Conservation (phyloP, 345 rosid species). For the Clausena lansium region DNA sequence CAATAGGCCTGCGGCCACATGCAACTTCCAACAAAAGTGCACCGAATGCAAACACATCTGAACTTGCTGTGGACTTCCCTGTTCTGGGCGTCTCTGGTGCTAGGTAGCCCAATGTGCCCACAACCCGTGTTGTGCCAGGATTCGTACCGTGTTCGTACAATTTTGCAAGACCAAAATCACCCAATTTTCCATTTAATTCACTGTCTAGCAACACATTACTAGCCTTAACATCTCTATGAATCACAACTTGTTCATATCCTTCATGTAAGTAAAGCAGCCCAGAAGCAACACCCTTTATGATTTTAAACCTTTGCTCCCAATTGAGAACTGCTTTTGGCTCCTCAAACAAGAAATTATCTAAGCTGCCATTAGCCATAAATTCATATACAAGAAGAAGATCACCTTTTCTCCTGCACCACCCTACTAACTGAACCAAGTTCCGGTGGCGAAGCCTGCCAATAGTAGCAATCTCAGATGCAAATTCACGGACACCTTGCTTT, state of each 20-base stretch:
- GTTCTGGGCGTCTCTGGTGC: constrained; percentile 88
- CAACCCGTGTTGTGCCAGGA: constrained; percentile 81
- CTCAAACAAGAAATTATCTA: constrained; percentile 73
- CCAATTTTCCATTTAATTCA: constrained; percentile 77
- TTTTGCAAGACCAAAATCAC: constrained; percentile 91
- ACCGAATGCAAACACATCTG: constrained; percentile 91
- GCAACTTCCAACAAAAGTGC: constrained; percentile 77
- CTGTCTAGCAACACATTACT: constrained; percentile 77
- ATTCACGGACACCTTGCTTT: constrained; percentile 81
- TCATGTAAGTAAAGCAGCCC: constrained; percentile 85
- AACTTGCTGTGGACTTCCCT: constrained; percentile 68
- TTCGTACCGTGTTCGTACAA: constrained; percentile 76
- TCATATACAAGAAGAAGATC: constrained; percentile 84
- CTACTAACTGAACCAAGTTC: constrained; percentile 77
- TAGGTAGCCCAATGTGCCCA: constrained; percentile 86
- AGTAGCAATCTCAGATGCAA: constrained; percentile 78
- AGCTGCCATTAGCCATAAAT: constrained; percentile 90
- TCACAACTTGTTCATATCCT: constrained; percentile 84
- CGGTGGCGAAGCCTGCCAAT: constrained; percentile 91
- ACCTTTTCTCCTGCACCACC: constrained; percentile 72
- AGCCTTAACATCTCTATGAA: constrained; percentile 87
- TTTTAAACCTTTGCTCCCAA: constrained; percentile 78
- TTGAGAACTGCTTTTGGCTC: constrained; percentile 42
- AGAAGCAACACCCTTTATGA: constrained; percentile 71
- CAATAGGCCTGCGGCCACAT: constrained; percentile 87